Evolutionary conservation across 352 stramenopile genomes (phyloP), one percentile per base, ranked within the genome.

Genomic region (Globisporangium iwayamae): DNA sequence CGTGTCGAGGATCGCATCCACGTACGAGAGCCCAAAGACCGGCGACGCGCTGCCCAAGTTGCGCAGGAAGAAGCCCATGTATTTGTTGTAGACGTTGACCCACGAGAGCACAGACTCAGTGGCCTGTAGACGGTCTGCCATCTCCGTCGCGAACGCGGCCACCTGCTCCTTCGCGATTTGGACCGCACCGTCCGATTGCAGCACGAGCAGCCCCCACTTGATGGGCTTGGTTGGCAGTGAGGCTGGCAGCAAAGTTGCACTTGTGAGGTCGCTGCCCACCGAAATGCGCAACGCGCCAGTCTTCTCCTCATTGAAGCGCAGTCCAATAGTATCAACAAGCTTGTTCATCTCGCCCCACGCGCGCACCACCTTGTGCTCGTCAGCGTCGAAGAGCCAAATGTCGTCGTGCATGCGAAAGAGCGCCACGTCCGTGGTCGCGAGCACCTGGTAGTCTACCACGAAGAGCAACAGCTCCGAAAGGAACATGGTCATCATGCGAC

Each of bases 81-180:
- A 85, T 65, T 83, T 83, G 65, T 85, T 85, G 74, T 83, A 85
- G 59, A 83, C 70, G 38, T 79, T 81, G 43, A 81, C 66, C 67
- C 72, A 81, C 13, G 67, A 55, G 25, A 85, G 72, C 2, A 73
- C 71, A 1, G 76, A 75, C 1, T 52, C 46, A 1, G 74, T 68
- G 47, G 66, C 68, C 28, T 41, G 34, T 11, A 85, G 50, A 20
- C 75, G 75, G 47, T 74, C 71, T 3, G 63, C 60, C 66, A 85
- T 73, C 46, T 85, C 76, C 4, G 55, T 70, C 16, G 74, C 73
- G 46, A 81, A 83, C 34, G 66, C 67, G 0, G 69, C 54, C 16
- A 81, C 71, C 20, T 80, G 63, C 1, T 76, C 57, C 60, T 75
- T 65, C 1, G 67, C 54, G 39, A 85, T 81, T 7, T 41, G 18